These are phyloP conservation scores for Obelidium mucronatum DNA, from an alignment of 192 early-diverging fungal genomes.

Conservation along the genomic window DNA sequence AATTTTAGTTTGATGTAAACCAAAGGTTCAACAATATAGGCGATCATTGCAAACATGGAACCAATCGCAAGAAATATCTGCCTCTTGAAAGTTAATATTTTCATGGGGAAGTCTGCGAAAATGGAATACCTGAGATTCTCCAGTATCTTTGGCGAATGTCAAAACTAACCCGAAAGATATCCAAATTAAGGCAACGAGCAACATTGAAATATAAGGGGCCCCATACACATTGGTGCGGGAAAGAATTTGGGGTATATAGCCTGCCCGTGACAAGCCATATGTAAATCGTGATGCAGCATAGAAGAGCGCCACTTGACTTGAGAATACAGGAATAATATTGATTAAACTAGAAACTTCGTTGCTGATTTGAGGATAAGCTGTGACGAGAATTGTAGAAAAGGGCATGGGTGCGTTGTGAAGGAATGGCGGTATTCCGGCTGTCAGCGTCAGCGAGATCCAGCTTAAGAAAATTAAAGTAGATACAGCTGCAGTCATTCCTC, in stretches of 20 bases:
- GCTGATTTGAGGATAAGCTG: neutral
- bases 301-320: conserved; percentile 22
- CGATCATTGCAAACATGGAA: conserved; percentile 22
- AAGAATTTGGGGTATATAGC: conserved; percentile 12
- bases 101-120: too few species aligned
- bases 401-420: neutral
- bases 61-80: conserved; percentile 11
- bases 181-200: neutral
- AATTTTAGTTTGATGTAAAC: conserved; percentile 20
- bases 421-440: conserved; percentile 3
- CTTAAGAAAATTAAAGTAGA: neutral
- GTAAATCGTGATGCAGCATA: conserved; percentile 15
- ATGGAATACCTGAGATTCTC: neutral
- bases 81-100: too few species aligned
- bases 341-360: neutral
- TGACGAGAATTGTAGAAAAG: neutral
- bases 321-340: conserved; percentile 5
- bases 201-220: neutral
- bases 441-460: conserved; percentile 19
- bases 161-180: neutral
- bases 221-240: conserved; percentile 7
- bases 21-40: conserved; percentile 21
- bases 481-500: conserved; percentile 17
- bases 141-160: neutral
- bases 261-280: conserved; percentile 19